These are phyloP conservation scores for Euphorbia corollata DNA, from an alignment of 441 rosid species.

Conservation along the genomic window DNA sequence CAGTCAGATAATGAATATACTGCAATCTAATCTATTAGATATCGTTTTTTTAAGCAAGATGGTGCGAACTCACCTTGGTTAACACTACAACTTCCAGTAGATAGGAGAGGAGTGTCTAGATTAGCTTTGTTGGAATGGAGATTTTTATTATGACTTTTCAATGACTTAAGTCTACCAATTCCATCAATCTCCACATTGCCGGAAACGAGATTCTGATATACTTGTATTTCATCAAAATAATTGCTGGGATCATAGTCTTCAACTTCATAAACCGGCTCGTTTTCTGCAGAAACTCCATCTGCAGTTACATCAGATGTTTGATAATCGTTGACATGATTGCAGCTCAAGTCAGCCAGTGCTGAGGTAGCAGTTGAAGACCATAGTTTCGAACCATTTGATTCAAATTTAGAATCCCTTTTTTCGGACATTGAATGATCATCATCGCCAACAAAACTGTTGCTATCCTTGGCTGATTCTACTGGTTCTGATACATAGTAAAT, in stretches of 20 bases:
- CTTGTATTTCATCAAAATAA: conserved; percentile 7
- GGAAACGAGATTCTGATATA: not conserved
- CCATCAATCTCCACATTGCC: not conserved
- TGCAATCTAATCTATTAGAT: too few species aligned
- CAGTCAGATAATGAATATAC: too few species aligned
- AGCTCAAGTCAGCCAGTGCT: too few species aligned
- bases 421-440: not conserved
- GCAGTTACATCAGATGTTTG: too few species aligned
- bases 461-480: conserved; percentile 6
- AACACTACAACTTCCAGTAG: conserved; percentile 5
- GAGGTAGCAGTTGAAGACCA: not conserved
- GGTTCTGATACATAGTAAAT: conserved; percentile 1
- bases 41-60: too few species aligned
- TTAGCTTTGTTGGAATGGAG: not conserved
- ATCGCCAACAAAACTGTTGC: conserved; percentile 2
- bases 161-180: not conserved
- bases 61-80: not conserved
- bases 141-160: not conserved
- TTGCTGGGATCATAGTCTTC: not conserved
- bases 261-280: not conserved
- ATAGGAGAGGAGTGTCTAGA: not conserved
- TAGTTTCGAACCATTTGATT: not conserved
- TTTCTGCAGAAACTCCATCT: not conserved
- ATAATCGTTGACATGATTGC: too few species aligned
- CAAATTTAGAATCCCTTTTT: not conserved